phyloP scores from a whole-genome alignment of 192 early-diverging fungal species.

The Fimicolochytrium jonesii region DNA sequence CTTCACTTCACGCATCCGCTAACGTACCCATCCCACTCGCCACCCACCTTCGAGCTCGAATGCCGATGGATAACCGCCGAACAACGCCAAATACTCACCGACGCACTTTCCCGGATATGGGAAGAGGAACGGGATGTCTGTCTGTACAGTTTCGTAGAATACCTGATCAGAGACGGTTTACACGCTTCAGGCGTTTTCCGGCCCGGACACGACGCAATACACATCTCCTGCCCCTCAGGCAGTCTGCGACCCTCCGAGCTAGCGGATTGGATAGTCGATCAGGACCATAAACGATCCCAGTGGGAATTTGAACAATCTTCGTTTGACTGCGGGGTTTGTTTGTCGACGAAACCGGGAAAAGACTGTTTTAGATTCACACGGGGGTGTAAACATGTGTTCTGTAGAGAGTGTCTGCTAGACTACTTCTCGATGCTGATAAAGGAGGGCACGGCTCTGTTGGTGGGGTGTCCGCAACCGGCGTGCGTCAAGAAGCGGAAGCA shows the following conservation, averaged over 20 bases:
- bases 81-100: not conserved
- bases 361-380: conserved; percentile 18
- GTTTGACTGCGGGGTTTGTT: conserved; percentile 32
- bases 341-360: conserved; percentile 15
- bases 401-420: conserved; percentile 23
- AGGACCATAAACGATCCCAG: not conserved
- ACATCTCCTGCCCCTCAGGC: not conserved
- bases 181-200: not conserved
- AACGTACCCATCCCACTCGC: not conserved
- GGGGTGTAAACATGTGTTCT: conserved; percentile 35
- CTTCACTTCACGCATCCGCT: conserved; percentile 2
- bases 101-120: not conserved
- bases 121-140: conserved; percentile 8
- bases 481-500: conserved; percentile 14
- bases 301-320: conserved; percentile 17
- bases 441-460: conserved; percentile 19
- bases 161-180: not conserved
- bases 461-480: conserved; percentile 2
- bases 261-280: conserved; percentile 14
- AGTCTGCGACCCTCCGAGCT: not conserved
- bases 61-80: conserved; percentile 11
- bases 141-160: conserved; percentile 11
- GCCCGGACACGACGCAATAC: not conserved
- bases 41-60: not conserved
- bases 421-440: conserved; percentile 33